phyloP scores from a whole-genome alignment of 495 filamentous ascomycete species.

The Halenospora varia region DNA sequence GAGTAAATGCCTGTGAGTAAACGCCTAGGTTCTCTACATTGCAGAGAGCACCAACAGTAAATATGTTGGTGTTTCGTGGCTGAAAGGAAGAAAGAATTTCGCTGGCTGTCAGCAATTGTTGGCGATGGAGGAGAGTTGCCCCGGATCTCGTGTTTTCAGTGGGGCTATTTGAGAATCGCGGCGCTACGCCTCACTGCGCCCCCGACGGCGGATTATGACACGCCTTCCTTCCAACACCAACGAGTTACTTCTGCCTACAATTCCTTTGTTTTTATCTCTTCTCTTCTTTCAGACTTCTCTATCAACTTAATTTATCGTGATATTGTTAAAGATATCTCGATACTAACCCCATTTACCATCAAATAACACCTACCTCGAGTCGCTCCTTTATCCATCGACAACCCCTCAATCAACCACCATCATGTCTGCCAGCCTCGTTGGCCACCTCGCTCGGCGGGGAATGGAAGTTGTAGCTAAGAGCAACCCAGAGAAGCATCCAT shows the following conservation, averaged over 20 bases:
- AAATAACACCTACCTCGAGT: background rate
- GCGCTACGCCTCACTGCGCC: background rate
- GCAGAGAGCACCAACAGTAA: too few species aligned
- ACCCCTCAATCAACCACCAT: background rate
- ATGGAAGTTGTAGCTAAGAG: background rate
- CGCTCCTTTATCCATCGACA: background rate
- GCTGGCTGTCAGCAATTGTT: background rate
- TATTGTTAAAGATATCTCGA: background rate
- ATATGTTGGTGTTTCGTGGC: background rate
- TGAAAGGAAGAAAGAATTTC: background rate
- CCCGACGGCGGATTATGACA: background rate
- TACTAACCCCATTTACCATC: background rate
- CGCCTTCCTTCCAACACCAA: background rate
- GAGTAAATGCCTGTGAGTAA: too few species aligned
- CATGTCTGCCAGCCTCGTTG: slow-evolving; percentile 3
- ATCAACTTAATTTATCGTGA: background rate
- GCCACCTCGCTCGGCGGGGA: slow-evolving; percentile 9
- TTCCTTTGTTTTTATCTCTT: background rate
- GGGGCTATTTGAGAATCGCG: background rate
- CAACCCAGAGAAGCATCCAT: background rate
- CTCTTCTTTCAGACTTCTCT: background rate
- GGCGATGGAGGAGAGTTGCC: background rate
- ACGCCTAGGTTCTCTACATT: too few species aligned
- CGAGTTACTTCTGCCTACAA: background rate
- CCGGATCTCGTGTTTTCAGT: background rate